phyloP scores from a whole-genome alignment of 2,329 filamentous ascomycete species.

The Clonostachys sp. region DNA sequence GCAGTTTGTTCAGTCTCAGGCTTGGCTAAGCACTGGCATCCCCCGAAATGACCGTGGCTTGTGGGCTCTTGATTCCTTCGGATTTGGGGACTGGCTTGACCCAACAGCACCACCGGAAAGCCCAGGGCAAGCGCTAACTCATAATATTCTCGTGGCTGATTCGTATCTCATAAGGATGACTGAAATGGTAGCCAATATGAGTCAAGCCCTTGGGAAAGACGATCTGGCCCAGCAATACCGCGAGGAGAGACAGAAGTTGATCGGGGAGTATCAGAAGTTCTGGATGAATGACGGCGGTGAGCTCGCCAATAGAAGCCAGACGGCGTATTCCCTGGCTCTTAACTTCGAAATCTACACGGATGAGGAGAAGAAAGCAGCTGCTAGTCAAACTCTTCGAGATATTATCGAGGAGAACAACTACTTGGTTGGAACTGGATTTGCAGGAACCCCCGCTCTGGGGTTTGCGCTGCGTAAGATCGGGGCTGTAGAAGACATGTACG shows the following conservation, averaged over 20 bases:
- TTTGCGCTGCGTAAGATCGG: constrained; percentile 20
- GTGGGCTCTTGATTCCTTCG: constrained; percentile 28
- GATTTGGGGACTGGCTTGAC: constrained; percentile 44
- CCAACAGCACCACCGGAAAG: constrained; percentile 34
- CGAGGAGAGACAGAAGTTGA: constrained; percentile 10
- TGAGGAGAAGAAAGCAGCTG: constrained; percentile 9
- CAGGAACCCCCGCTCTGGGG: constrained; percentile 32
- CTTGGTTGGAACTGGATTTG: constrained; percentile 35
- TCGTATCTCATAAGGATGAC: constrained; percentile 40
- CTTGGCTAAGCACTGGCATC: constrained; percentile 31
- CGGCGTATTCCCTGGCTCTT: constrained; percentile 28
- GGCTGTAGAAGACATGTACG: constrained; percentile 29
- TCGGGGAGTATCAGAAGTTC: constrained; percentile 16
- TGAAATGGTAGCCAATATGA: constrained; percentile 25
- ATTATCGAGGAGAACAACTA: constrained; percentile 24
- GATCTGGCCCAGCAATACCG: constrained; percentile 15
- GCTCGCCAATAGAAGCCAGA: constrained; percentile 31
- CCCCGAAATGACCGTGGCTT: constrained; percentile 24
- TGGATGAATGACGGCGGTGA: constrained; percentile 20
- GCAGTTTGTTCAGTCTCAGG: constrained; percentile 31
- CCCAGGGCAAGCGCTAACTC: constrained; percentile 30
- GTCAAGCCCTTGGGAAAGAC: constrained; percentile 17
- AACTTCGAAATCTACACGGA: constrained; percentile 26
- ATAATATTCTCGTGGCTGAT: constrained; percentile 35
- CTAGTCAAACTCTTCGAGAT: constrained; percentile 17